Conservation (phyloP, 129 eudicot genomes). For the Escallonia rubra region DNA sequence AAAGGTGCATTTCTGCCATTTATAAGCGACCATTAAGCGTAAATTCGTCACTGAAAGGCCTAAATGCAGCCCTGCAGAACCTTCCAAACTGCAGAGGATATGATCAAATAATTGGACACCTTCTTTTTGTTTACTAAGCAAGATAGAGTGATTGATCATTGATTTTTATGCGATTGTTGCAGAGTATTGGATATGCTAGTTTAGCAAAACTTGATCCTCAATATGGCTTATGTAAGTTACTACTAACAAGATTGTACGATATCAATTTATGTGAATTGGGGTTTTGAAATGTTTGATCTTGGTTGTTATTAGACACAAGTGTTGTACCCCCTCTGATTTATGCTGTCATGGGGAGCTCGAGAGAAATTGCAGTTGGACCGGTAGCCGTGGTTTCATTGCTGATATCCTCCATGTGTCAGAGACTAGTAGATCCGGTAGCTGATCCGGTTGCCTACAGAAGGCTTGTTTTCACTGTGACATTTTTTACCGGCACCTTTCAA, state of each 20-base stretch:
- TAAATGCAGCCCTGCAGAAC: no score
- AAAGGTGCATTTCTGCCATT: no score
- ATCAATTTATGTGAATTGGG: background rate
- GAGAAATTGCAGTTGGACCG: conserved; percentile 71
- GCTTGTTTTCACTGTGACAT: conserved; percentile 57
- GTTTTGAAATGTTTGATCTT: background rate
- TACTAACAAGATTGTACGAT: background rate
- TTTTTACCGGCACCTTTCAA: conserved; percentile 63
- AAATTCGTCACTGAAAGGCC: no score
- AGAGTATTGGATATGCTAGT: conserved; percentile 75
- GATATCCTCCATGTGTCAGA: conserved; percentile 32
- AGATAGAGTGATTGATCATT: no score
- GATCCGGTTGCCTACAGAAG: conserved; percentile 44
- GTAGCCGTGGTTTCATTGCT: conserved; percentile 76
- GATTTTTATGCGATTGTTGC: conserved; percentile 1
- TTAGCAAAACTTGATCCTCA: conserved; percentile 72
- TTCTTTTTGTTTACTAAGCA: background rate
- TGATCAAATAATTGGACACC: no score
- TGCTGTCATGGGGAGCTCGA: conserved; percentile 70
- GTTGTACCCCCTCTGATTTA: conserved; percentile 70
- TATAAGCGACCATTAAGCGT: no score
- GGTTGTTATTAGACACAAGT: conserved; percentile 45
- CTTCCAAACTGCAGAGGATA: no score
- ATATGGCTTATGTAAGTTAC: conserved; percentile 63
- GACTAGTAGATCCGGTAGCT: conserved; percentile 41